Conservation (phyloP, 169 alveolate genomes). For the Eimeria zaria region DNA sequence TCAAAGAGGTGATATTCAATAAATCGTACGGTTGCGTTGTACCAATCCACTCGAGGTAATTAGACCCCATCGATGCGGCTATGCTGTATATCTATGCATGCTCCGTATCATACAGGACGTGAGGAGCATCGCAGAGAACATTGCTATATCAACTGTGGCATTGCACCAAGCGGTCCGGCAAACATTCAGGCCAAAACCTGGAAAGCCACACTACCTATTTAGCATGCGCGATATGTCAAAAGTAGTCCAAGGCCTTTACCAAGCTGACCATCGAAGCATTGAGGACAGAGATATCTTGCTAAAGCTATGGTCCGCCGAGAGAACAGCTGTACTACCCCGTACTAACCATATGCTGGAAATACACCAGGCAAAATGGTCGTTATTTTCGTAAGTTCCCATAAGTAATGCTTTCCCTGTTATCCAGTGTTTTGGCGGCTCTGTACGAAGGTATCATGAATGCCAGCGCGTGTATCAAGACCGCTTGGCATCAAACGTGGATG, state of each 20-base stretch:
- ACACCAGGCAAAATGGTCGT: not conserved
- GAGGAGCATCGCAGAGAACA: constrained; percentile 90
- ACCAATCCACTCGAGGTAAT: no score
- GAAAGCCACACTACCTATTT: constrained; percentile 97
- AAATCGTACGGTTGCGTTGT: not conserved
- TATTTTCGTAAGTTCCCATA: not conserved
- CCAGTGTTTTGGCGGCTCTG: not conserved
- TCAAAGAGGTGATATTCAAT: constrained; percentile 72
- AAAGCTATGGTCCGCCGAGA: constrained; percentile 35
- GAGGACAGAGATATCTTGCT: constrained; percentile 93
- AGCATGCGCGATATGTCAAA: constrained; percentile 97
- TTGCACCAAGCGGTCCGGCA: constrained; percentile 88
- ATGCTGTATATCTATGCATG: not conserved
- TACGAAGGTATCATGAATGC: constrained; percentile 96
- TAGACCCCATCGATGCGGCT: not conserved
- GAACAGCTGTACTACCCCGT: not conserved
- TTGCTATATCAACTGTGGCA: constrained; percentile 86
- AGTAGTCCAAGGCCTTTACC: constrained; percentile 96
- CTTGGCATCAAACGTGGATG: constrained; percentile 91
- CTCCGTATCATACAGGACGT: constrained; percentile 81
- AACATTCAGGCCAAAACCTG: constrained; percentile 96
- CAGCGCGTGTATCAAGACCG: constrained; percentile 96
- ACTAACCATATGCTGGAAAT: not conserved
- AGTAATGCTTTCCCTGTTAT: not conserved
- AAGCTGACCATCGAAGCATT: constrained; percentile 92